phyloP scores from a whole-genome alignment of 1,139 yeast genomes.

The Suhomyces anneliseae region DNA sequence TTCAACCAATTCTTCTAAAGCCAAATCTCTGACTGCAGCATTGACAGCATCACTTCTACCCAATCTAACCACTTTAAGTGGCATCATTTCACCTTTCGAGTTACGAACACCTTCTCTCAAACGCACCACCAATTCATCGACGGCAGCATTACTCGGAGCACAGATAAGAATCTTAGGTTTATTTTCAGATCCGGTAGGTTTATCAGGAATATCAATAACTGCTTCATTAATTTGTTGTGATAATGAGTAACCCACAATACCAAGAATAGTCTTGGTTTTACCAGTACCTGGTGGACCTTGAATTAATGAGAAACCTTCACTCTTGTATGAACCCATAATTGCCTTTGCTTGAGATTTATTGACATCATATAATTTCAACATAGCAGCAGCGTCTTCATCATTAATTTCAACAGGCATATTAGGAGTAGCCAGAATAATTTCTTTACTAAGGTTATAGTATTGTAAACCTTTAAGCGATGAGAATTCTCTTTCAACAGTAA shows the following conservation, averaged over 20 bases:
- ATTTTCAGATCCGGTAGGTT: conserved; percentile 13
- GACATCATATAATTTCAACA: conserved; percentile 53
- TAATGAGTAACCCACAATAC: conserved; percentile 80
- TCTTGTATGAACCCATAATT: conserved; percentile 66
- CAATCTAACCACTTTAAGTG: conserved; percentile 79
- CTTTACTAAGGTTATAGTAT: conserved; percentile 70
- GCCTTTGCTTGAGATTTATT: conserved; percentile 92
- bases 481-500: conserved; percentile 91
- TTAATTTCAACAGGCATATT: conserved; percentile 38
- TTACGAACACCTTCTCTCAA: conserved; percentile 69
- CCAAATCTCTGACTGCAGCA: conserved; percentile 75
- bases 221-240: conserved; percentile 27
- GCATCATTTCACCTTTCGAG: conserved; percentile 54
- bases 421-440: conserved; percentile 68
- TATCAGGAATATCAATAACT: conserved; percentile 32
- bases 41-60: conserved; percentile 91
- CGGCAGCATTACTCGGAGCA: conserved; percentile 99
- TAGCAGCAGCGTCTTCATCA: conserved; percentile 36
- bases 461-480: conserved; percentile 78
- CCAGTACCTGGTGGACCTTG: conserved; percentile 99
- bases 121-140: conserved; percentile 91
- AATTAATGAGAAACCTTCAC: conserved; percentile 80
- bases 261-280: conserved; percentile 93
- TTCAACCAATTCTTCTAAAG: conserved; percentile 87
- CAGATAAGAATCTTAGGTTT: conserved; percentile 67